Evolutionary conservation across 768 basidiomycete genomes (phyloP), one percentile per base, ranked within the genome.

Genomic region (Mycena crocata): DNA sequence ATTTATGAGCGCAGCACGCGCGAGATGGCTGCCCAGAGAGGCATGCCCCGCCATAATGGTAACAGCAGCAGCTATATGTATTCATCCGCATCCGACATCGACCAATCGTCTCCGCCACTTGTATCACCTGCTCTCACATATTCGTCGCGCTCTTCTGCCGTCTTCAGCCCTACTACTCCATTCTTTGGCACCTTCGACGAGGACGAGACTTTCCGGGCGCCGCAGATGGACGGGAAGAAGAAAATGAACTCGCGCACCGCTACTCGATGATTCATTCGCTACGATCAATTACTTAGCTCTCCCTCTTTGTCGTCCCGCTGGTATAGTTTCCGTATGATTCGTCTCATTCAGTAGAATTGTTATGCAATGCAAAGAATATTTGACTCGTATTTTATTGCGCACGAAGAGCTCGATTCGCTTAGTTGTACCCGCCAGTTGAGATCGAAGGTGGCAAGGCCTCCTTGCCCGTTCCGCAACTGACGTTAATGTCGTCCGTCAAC

Each of bases 91-190:
- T 44, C 64, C n/a, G 72, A 64, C 62, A 76, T 71, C 64, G 79
- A 79, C 24, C 77, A 76, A 61, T 67, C 77, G 40, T 88, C 88
- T 15, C 87, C 90, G 2, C 80, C 85, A 42, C 79, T 89, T 57
- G 83, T 90, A 28, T 91, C 90, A 5, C 90, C 90, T 13, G 85
- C 90, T 10, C 81, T 92, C 64, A 91, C 89, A 19, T 92, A 89
- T 71, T 88, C 88, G n/a, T 88, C 84, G 24, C 80, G 82, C 46
- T 71, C 82, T 44, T 88, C 90, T 30, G 86, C 88, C 40, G 90
- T 88, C 31, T 81, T 91, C 59, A 91, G 90, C 73, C 90, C 90
- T 21, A 85, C 89, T 14, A 92, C 90, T 14, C 90, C 90, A 14
- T 92, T 90, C 79, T 89, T 91, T 77, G 86, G 86, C 30, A 86